These are phyloP conservation scores for Withania somnifera DNA, from an alignment of 305 asterid species.

Conservation along the genomic window DNA sequence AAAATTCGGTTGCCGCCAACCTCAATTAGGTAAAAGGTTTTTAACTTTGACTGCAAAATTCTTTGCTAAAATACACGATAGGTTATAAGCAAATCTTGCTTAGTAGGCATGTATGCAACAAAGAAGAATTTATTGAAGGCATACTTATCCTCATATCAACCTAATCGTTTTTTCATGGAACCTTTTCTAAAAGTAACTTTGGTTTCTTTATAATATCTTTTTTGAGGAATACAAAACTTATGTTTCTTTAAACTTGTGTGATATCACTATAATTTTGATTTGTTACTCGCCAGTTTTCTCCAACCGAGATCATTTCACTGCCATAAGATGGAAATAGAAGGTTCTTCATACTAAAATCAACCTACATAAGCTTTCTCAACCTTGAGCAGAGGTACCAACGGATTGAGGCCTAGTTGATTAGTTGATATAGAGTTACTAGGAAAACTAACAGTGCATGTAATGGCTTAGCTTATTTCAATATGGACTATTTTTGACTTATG, in stretches of 20 bases:
- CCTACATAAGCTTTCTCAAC: background rate
- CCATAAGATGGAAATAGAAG: background rate
- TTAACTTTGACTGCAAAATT: background rate
- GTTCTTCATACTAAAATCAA: background rate
- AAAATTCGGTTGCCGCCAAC: background rate
- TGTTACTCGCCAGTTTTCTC: background rate
- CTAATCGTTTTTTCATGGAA: background rate
- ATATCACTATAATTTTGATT: background rate
- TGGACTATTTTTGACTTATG: background rate
- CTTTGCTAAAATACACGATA: background rate
- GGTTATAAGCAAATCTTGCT: background rate
- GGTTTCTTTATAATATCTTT: background rate
- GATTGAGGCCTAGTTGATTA: background rate
- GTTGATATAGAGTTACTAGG: background rate
- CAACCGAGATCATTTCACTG: background rate
- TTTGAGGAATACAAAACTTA: background rate
- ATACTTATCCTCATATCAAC: background rate
- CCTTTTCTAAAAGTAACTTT: background rate
- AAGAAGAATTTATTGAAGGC: background rate
- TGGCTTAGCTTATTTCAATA: background rate
- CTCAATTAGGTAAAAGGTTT: background rate
- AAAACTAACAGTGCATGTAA: background rate
- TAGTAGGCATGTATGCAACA: background rate
- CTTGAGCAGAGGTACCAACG: background rate
- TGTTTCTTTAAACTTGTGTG: background rate